Base-by-base conservation (phyloP, 179 eudicot genomes). In the Spinacia oleracea region DNA sequence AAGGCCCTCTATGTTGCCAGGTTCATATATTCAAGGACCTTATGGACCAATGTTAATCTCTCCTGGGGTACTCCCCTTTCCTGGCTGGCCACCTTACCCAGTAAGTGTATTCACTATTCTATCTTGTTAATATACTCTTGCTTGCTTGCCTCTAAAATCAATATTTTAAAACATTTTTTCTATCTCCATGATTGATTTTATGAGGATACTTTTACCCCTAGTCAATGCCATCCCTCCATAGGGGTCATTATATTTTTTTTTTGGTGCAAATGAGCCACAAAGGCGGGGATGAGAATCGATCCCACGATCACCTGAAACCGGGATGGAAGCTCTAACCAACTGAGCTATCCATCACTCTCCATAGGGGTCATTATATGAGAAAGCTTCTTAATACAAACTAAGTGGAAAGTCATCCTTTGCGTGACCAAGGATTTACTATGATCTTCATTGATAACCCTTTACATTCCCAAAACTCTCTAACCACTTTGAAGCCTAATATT, bases 71-170 rank as follows among this genome's bases (percentile, higher is more conserved):
- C 90, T 93, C 85, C 89, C 97, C 46, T 31, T 88, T 83, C 78
- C 96, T 72, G 89, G 92, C 77, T 96, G 97, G 98, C 87, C 86
- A 81, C 93, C 99, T 75, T 93, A 90, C 73, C 90, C 88, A 78
- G 99, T 96, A 89, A 81, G 89, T 81, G 23, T 77, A 58, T 75
- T 65, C 6, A 20, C 21, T 77, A 58, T 75, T 65, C 6, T 15
- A 6, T 67, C 14, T 42, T 72, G 5, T 12, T 38, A 46, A 50
- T 64, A 70, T 16, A 27, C 45, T 73, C 50, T 68, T 34, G 9
- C 42, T 64, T 34, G 60, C 34, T 71, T 75, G 68, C 4, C 32
- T 38, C 10, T 68, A 23, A 14, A 73, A 59, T 10, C 15, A n/a
- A 9, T 59, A 32, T n/a, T 59, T 25, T 59, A 2, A 25, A 59